These are phyloP conservation scores for Ruellia speciosa DNA, from an alignment of 305 asterid genomes.

Conservation along the genomic window DNA sequence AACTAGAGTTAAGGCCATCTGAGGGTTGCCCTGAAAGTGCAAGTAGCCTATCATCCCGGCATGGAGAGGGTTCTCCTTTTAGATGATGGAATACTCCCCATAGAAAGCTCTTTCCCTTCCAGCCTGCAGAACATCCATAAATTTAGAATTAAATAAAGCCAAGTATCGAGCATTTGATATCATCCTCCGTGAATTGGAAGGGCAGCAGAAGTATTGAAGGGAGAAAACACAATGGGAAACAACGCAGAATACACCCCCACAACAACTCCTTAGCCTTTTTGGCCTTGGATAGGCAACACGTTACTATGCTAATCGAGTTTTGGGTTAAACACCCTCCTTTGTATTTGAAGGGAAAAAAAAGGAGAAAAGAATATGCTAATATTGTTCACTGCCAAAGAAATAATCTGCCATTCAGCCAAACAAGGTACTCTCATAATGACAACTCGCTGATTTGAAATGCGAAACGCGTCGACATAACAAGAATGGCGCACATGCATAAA, in stretches of 20 bases:
- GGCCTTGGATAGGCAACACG: neutral
- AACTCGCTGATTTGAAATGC: neutral
- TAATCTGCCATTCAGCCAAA: too few relatives aligned
- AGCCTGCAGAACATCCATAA: conserved; percentile 32
- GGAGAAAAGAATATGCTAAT: too few relatives aligned
- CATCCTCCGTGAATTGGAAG: neutral
- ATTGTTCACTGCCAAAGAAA: too few relatives aligned
- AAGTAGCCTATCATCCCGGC: conserved; percentile 1
- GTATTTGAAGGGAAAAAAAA: too few relatives aligned
- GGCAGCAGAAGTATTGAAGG: neutral
- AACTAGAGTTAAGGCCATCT: too few relatives aligned
- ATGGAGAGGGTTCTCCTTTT: conserved; percentile 15
- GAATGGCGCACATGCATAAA: conserved; percentile 14
- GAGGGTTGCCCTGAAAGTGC: neutral
- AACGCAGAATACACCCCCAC: neutral
- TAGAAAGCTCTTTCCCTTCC: conserved; percentile 39
- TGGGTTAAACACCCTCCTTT: too few relatives aligned
- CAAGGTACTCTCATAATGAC: too few relatives aligned
- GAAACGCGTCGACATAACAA: neutral
- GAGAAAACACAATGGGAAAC: neutral
- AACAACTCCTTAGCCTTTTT: too few relatives aligned
- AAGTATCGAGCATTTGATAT: neutral
- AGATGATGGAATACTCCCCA: conserved; percentile 52
- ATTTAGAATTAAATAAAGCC: neutral
- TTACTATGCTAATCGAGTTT: too few relatives aligned